Percentiles rank a stretch among this genome's conserved stretches.
phyloP scores from a whole-genome alignment of 148 eudicot species.

The Rhododendron ferrugineum region DNA sequence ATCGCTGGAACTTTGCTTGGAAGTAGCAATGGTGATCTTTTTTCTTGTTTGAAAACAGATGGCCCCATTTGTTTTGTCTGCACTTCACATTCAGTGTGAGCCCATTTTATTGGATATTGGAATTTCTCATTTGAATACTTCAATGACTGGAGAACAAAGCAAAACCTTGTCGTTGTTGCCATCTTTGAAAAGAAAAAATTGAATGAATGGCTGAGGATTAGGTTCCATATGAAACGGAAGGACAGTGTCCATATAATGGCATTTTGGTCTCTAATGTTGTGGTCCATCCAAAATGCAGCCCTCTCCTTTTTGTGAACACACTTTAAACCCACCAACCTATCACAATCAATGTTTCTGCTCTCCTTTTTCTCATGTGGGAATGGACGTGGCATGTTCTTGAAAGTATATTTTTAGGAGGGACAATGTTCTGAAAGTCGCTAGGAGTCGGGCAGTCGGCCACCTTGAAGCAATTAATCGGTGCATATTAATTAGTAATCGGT shows the following conservation, averaged over 20 bases:
- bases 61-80: background rate
- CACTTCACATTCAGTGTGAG: background rate
- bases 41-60: background rate
- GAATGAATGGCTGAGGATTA: slow-evolving; percentile 1
- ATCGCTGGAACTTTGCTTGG: slow-evolving; percentile 6
- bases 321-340: background rate
- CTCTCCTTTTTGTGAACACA: background rate
- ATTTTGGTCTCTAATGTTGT: slow-evolving; percentile 5
- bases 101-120: background rate
- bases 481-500: no score
- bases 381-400: background rate
- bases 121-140: background rate
- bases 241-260: slow-evolving; percentile 17
- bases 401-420: background rate
- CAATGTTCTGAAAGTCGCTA: no score
- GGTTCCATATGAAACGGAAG: background rate
- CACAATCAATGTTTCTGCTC: background rate
- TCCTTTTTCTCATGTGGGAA: background rate
- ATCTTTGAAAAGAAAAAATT: background rate
- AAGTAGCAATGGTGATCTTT: background rate
- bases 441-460: no score
- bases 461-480: no score
- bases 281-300: slow-evolving; percentile 19
- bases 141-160: background rate
- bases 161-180: background rate